phyloP scores from a whole-genome alignment of 495 filamentous ascomycete species.

The Aspergillus indologenus region DNA sequence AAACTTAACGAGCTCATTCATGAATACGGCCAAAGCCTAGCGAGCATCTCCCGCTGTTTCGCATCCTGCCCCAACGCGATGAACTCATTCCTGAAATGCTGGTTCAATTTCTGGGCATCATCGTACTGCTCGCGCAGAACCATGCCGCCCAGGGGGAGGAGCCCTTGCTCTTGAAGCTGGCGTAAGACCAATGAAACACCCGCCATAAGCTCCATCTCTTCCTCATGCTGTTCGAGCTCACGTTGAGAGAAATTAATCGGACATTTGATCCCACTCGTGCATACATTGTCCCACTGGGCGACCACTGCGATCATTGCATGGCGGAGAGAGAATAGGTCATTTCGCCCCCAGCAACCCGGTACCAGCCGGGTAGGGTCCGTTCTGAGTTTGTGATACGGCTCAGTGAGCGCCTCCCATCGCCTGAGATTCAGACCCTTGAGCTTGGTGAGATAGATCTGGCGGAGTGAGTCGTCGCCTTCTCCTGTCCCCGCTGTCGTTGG shows the following conservation, averaged over 20 bases:
- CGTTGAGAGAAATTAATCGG: background rate
- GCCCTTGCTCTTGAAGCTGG: background rate
- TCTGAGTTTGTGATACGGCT: background rate
- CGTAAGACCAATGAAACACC: background rate
- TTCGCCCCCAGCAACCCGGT: background rate
- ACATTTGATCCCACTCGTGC: background rate
- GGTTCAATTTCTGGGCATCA: too few species aligned
- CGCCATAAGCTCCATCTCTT: background rate
- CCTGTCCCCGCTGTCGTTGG: background rate
- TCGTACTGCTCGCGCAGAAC: background rate
- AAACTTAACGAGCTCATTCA: too few species aligned
- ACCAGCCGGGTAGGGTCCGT: background rate
- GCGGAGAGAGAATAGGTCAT: background rate
- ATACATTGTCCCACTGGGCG: background rate
- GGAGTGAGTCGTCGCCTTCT: background rate
- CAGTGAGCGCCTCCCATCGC: too few species aligned
- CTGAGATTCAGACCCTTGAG: background rate
- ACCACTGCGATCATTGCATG: background rate
- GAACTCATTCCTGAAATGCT: too few species aligned
- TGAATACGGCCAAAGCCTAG: too few species aligned
- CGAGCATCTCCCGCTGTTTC: too few species aligned
- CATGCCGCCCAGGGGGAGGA: background rate
- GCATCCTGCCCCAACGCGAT: too few species aligned
- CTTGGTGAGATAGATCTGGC: background rate
- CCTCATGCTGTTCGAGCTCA: background rate